Conservation (phyloP, 139 green algal genomes). For the Limnomonas spitsbergensis region DNA sequence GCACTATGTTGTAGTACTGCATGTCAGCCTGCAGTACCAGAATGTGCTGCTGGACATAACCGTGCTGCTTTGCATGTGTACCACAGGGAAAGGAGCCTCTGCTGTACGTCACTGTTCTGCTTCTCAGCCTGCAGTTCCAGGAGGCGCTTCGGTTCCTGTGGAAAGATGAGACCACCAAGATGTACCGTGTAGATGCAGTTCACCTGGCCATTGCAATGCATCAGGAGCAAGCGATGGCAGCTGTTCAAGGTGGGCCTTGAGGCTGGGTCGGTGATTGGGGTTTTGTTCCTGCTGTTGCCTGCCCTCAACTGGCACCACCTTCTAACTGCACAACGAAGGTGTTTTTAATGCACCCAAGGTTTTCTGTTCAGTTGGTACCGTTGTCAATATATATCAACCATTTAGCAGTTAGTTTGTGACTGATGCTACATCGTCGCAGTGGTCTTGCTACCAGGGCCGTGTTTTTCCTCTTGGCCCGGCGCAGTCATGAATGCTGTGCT, state of each 20-base stretch:
- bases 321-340: no score
- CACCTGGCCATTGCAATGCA: constrained; percentile 72
- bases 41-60: neutral
- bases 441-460: no score
- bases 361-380: no score
- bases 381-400: no score
- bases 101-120: constrained; percentile 75
- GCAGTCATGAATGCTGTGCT: no score
- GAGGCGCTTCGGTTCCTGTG: constrained; percentile 36
- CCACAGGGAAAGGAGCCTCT: constrained; percentile 45
- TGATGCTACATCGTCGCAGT: no score
- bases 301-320: no score
- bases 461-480: no score
- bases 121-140: constrained; percentile 78
- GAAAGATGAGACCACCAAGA: constrained; percentile 46
- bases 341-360: no score
- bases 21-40: neutral
- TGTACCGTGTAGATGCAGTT: constrained; percentile 64
- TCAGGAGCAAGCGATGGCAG: constrained; percentile 35
- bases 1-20: no score
- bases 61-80: neutral
- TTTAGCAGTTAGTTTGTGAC: no score
- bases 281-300: constrained; percentile 3
- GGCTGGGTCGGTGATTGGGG: neutral
- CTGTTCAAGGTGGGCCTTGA: neutral